phyloP scores from a whole-genome alignment of 805 yeast species.

The Ogataea wickerhamii region DNA sequence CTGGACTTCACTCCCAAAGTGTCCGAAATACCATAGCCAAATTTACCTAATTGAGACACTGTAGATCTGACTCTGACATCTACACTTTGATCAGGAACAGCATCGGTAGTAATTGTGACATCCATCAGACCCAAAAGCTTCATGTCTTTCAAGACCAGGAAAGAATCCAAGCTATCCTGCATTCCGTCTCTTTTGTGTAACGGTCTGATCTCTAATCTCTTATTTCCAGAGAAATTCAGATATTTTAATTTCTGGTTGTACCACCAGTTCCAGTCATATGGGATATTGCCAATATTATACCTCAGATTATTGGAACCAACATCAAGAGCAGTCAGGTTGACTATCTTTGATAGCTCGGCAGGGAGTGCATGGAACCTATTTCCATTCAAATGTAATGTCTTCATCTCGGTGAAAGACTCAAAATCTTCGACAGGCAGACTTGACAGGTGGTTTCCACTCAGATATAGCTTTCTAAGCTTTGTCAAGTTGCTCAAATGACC shows the following conservation, averaged over 20 bases:
- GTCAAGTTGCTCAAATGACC: slow-evolving; percentile 62
- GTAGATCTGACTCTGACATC: slow-evolving; percentile 87
- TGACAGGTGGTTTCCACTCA: slow-evolving; percentile 80
- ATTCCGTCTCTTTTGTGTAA: slow-evolving; percentile 52
- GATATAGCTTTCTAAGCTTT: slow-evolving; percentile 57
- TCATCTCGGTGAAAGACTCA: slow-evolving; percentile 53
- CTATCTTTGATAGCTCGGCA: slow-evolving; percentile 73
- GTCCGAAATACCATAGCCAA: slow-evolving; percentile 92
- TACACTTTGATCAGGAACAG: slow-evolving; percentile 83
- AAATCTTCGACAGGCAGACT: slow-evolving; percentile 86
- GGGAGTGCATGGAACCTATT: slow-evolving; percentile 86
- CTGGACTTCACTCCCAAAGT: slow-evolving; percentile 63
- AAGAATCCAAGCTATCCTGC: slow-evolving; percentile 65
- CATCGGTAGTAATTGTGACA: slow-evolving; percentile 84
- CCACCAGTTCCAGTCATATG: slow-evolving; percentile 98
- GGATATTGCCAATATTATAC: slow-evolving; percentile 90
- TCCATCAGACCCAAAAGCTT: slow-evolving; percentile 86
- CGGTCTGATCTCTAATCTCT: slow-evolving; percentile 82
- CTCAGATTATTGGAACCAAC: slow-evolving; percentile 88
- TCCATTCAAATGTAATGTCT: slow-evolving; percentile 68
- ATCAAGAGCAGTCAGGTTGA: slow-evolving; percentile 67
- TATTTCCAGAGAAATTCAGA: slow-evolving; percentile 89
- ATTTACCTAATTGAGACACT: slow-evolving; percentile 68
- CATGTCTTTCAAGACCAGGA: slow-evolving; percentile 58
- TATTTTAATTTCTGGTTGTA: slow-evolving; percentile 71